These are phyloP conservation scores for Berkeleyomyces rouxiae DNA, from an alignment of 2,329 filamentous ascomycete genomes.

Conservation along the genomic window DNA sequence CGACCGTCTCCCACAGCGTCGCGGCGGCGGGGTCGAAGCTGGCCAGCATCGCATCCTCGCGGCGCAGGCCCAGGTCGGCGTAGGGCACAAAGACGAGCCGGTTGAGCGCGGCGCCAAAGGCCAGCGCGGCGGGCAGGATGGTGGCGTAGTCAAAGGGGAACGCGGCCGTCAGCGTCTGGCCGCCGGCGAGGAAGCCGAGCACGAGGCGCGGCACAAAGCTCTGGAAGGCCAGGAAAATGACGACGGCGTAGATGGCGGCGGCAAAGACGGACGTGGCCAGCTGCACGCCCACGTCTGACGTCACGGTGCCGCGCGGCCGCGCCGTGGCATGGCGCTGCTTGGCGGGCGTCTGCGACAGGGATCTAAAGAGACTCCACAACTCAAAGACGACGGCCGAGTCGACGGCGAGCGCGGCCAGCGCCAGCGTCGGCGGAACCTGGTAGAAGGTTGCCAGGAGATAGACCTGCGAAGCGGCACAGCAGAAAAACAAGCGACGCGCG, in stretches of 20 bases:
- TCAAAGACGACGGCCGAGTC: not conserved
- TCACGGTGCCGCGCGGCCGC: slow-evolving; percentile 51
- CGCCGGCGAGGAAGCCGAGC: slow-evolving; percentile 56
- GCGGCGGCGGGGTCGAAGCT: slow-evolving; percentile 49
- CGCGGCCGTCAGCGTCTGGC: slow-evolving; percentile 51
- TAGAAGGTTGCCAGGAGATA: slow-evolving; percentile 70
- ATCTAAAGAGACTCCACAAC: not conserved
- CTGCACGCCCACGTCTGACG: slow-evolving; percentile 45
- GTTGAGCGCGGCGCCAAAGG: slow-evolving; percentile 52
- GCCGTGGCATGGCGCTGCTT: slow-evolving; percentile 21
- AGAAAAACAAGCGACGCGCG: not conserved
- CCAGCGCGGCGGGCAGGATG: slow-evolving; percentile 40
- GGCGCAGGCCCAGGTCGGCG: slow-evolving; percentile 33
- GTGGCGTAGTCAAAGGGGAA: slow-evolving; percentile 45
- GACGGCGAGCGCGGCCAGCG: slow-evolving; percentile 36
- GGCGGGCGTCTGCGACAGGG: not conserved
- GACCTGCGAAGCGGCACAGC: slow-evolving; percentile 28
- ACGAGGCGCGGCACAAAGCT: slow-evolving; percentile 56
- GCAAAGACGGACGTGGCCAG: slow-evolving; percentile 51
- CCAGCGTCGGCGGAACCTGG: slow-evolving; percentile 43
- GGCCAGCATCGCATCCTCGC: slow-evolving; percentile 30
- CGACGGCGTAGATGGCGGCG: slow-evolving; percentile 56
- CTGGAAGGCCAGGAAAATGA: slow-evolving; percentile 50
- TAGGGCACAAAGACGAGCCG: slow-evolving; percentile 64
- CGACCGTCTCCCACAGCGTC: slow-evolving; percentile 51